Conservation (phyloP, 352 stramenopile genomes). For the Pythium aristosporum region DNA sequence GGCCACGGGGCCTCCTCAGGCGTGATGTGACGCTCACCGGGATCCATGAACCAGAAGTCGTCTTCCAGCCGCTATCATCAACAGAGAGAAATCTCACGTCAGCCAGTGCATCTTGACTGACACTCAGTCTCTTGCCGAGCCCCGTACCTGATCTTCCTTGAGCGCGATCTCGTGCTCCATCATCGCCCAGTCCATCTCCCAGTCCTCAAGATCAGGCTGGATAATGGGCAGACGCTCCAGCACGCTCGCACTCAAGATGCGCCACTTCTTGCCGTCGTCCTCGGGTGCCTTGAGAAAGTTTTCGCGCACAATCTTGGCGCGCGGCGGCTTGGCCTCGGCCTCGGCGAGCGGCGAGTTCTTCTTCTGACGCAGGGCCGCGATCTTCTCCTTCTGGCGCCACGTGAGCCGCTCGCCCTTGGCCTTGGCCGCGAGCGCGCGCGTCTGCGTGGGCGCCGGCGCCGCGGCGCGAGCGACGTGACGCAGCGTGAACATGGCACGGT, state of each 20-base stretch:
- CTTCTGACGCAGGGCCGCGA: constrained; percentile 34
- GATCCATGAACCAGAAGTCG: constrained; percentile 87
- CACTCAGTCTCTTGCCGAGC: neutral
- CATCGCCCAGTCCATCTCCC: constrained; percentile 70
- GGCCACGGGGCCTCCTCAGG: constrained; percentile 72
- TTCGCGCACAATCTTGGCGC: constrained; percentile 43
- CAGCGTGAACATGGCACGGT: constrained; percentile 47
- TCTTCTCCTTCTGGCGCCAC: constrained; percentile 69
- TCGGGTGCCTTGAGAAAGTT: constrained; percentile 58
- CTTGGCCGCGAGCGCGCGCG: constrained; percentile 49
- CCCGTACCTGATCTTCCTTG: constrained; percentile 57
- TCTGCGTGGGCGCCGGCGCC: constrained; percentile 25
- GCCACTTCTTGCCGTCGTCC: constrained; percentile 84
- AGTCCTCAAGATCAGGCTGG: constrained; percentile 71
- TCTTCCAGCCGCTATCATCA: constrained; percentile 56
- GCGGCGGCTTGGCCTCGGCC: constrained; percentile 25
- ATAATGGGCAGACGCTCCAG: constrained; percentile 75
- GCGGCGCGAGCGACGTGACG: constrained; percentile 33
- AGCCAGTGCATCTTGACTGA: neutral
- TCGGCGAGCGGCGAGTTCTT: neutral
- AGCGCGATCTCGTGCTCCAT: constrained; percentile 79
- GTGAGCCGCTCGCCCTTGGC: constrained; percentile 47
- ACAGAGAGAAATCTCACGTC: neutral
- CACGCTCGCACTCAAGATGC: constrained; percentile 66
- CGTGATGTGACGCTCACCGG: constrained; percentile 64